These are phyloP conservation scores for Rhodotorula taiwanensis DNA, from an alignment of 768 basidiomycete genomes.

Conservation along the genomic window DNA sequence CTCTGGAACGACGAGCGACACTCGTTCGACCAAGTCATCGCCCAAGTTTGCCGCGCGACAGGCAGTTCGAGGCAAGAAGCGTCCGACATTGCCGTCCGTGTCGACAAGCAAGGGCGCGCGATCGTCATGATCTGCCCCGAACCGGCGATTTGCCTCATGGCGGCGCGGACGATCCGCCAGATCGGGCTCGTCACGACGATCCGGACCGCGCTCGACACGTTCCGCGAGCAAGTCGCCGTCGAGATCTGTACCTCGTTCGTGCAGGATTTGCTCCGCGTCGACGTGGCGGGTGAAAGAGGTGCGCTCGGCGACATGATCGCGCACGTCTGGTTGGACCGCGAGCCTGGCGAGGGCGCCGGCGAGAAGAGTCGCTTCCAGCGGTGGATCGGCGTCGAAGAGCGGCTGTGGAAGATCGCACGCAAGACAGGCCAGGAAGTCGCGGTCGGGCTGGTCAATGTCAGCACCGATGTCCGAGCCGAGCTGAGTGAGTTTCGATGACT, in stretches of 20 bases:
- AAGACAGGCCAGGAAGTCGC: constrained; percentile 42
- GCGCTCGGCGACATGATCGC: constrained; percentile 46
- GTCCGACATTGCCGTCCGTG: constrained; percentile 52
- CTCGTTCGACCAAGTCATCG: constrained; percentile 78
- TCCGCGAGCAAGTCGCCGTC: constrained; percentile 73
- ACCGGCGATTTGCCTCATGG: constrained; percentile 47
- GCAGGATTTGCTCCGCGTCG: constrained; percentile 39
- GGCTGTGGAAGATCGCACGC: constrained; percentile 44
- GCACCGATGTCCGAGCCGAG: constrained; percentile 59
- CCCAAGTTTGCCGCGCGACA: constrained; percentile 53
- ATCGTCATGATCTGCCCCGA: constrained; percentile 13
- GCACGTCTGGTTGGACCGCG: constrained; percentile 80
- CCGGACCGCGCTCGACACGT: constrained; percentile 76
- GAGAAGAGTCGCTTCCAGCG: constrained; percentile 47
- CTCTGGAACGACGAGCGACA: constrained; percentile 98
- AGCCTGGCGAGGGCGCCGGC: constrained; percentile 64
- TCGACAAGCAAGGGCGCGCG: constrained; percentile 57
- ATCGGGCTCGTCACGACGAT: constrained; percentile 90
- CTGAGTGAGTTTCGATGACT: constrained; percentile 53
- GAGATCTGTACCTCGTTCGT: constrained; percentile 54
- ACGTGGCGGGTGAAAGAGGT: constrained; percentile 40
- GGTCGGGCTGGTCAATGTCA: constrained; percentile 35
- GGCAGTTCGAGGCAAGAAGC: constrained; percentile 57
- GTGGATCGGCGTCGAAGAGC: constrained; percentile 41
- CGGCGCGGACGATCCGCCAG: constrained; percentile 68